These are phyloP conservation scores for Thecamonas trahens DNA, from an alignment of 78 protist species.

Conservation along the genomic window DNA sequence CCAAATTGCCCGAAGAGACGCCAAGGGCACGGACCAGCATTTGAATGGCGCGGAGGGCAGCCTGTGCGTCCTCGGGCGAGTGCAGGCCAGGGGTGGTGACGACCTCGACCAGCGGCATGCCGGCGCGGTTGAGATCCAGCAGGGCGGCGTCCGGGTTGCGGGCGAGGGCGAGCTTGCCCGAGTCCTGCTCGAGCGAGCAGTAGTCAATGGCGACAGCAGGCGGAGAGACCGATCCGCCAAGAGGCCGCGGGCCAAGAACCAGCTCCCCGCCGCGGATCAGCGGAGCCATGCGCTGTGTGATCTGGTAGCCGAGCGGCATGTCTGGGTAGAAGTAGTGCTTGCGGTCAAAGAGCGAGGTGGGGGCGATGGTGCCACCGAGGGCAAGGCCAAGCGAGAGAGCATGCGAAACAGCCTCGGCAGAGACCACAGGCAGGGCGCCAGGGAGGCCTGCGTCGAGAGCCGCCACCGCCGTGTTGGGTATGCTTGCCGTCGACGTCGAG, in stretches of 20 bases:
- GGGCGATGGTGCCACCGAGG: slow-evolving; percentile 27
- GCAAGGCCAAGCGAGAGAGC: slow-evolving; percentile 62
- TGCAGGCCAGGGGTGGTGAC: slow-evolving; percentile 56
- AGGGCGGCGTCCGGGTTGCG: not conserved
- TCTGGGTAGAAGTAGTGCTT: slow-evolving; percentile 84
- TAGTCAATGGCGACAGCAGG: not conserved
- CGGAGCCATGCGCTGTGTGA: slow-evolving; percentile 56
- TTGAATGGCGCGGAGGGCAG: slow-evolving; percentile 49
- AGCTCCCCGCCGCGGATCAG: not conserved
- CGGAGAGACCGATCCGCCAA: not conserved
- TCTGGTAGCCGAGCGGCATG: slow-evolving; percentile 80
- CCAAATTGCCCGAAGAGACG: slow-evolving; percentile 71
- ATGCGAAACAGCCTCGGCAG: slow-evolving; percentile 54
- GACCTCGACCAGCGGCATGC: slow-evolving; percentile 77
- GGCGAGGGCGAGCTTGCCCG: slow-evolving; percentile 17
- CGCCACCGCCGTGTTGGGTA: slow-evolving; percentile 14
- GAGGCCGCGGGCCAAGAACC: not conserved
- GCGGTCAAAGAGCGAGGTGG: slow-evolving; percentile 58
- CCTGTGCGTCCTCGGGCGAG: slow-evolving; percentile 54
- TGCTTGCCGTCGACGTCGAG: not conserved
- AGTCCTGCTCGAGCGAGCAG: slow-evolving; percentile 12
- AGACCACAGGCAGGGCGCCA: slow-evolving; percentile 22
- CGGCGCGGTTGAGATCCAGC: slow-evolving; percentile 79
- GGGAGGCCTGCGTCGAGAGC: slow-evolving; percentile 21
- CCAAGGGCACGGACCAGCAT: slow-evolving; percentile 42